phyloP scores from a whole-genome alignment of 2,329 filamentous ascomycete genomes.

The Fusarium longipes region DNA sequence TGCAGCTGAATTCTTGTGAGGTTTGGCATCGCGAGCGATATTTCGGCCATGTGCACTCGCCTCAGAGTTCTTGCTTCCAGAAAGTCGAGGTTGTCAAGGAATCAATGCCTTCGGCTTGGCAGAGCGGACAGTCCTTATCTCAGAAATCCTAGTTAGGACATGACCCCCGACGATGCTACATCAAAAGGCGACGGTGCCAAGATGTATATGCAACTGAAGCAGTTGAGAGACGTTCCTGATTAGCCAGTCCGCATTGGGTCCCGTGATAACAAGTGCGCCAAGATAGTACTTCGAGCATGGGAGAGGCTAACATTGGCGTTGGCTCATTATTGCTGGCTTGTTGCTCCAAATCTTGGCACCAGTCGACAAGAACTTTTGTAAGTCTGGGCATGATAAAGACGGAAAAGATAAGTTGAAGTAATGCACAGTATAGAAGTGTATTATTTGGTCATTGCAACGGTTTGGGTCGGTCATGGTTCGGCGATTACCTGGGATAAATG shows the following conservation, averaged over 20 bases:
- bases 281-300: constrained; percentile 20
- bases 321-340: constrained; percentile 14
- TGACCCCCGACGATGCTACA: constrained; percentile 25
- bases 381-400: constrained; percentile 35
- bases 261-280: constrained; percentile 36
- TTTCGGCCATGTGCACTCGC: neutral
- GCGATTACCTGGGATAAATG: neutral
- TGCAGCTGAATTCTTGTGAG: neutral
- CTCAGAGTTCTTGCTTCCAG: no score
- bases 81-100: neutral
- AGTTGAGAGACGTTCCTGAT: constrained; percentile 14
- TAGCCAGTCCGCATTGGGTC: constrained; percentile 3
- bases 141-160: constrained; percentile 23
- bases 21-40: neutral
- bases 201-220: constrained; percentile 9
- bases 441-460: neutral
- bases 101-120: constrained; percentile 15
- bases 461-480: neutral
- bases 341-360: constrained; percentile 13
- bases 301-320: neutral
- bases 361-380: constrained; percentile 37
- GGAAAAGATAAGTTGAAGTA: constrained; percentile 27
- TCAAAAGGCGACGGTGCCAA: constrained; percentile 17
- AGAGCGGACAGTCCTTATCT: constrained; percentile 27
- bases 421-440: neutral